Evolutionary conservation across 805 yeast genomes (phyloP), one percentile per base, ranked within the genome.

Genomic region (Yamadazyma kitorensis): DNA sequence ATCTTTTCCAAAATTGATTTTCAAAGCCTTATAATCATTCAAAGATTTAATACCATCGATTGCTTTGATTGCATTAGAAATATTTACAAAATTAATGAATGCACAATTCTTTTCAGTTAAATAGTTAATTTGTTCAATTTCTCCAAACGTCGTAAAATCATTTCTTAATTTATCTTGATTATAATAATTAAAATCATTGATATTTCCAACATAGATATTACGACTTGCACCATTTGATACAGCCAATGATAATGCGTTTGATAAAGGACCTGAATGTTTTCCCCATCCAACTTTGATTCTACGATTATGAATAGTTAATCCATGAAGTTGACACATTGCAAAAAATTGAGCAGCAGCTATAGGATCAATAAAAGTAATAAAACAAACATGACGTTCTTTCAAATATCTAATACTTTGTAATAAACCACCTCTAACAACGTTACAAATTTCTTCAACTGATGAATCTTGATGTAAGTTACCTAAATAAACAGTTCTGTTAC

Each of bases 201-300:
- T 80, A 49, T 62, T 52, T 17, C 97, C 98, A 47, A 91, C 74
- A 59, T 93, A 91, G 29, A 91, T 86, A 53, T 93, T 91, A 60
- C 98, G 77, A 14, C 93, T 80, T 0, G 97, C 98, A 25, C 98
- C 98, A 44, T 86, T 83, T 15, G 93, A 80, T 17, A 89, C 96
- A 0, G 97, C 97, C 37, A 85, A 65, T 6, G 89, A 83, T 38
- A 91, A 72, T 3, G 95, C 88, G 47, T 86, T 84, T 8, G 94
- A 81, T 44, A 91, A 70, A 1, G 95, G 88, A 8, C 98, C 98
- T 5, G 95, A 81, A 55, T 91, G 96, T 60, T 87, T 89, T 29
- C 98, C 98, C 98, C 98, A 91, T 14, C 97, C 96, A 37, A 91
- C 88, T 57, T 86, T 86, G 46, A 91, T 82, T 51, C 89, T 75